Conservation (phyloP, 805 yeast genomes). For the Wickerhamiella lipophila region DNA sequence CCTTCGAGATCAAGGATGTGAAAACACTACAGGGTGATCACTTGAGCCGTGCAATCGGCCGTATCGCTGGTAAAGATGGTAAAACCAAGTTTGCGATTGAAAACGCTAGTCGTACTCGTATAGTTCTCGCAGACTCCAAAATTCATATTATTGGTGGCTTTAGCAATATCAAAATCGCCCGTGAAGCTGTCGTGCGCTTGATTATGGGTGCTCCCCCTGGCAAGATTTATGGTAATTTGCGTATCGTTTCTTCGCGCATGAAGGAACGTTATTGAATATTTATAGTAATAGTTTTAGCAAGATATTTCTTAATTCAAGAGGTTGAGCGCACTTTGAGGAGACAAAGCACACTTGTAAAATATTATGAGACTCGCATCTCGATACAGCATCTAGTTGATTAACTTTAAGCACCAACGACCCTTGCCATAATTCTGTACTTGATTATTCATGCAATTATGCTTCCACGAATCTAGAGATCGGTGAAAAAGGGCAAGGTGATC, state of each 20-base stretch:
- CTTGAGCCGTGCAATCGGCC: slow-evolving; percentile 95
- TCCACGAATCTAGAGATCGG: no score
- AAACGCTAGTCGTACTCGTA: slow-evolving; percentile 95
- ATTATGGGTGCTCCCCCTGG: slow-evolving; percentile 98
- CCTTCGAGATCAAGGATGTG: slow-evolving; percentile 93
- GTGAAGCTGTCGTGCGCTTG: slow-evolving; percentile 88
- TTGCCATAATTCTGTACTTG: no score
- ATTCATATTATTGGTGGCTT: slow-evolving; percentile 96
- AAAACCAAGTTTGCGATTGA: slow-evolving; percentile 97
- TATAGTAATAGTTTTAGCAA: background rate
- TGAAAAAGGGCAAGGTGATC: no score
- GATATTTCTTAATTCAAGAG: no score
- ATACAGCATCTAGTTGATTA: no score
- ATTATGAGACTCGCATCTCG: no score
- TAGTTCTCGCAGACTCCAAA: slow-evolving; percentile 91
- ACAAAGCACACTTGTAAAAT: background rate
- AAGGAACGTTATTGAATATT: slow-evolving; percentile 68
- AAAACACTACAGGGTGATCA: slow-evolving; percentile 94
- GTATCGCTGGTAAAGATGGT: slow-evolving; percentile 99
- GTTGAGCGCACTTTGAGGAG: background rate
- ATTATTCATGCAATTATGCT: no score
- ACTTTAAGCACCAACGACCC: no score
- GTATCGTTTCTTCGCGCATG: slow-evolving; percentile 93
- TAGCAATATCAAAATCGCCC: slow-evolving; percentile 95
- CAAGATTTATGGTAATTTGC: slow-evolving; percentile 90